These are phyloP conservation scores for Tetrapisispora iriomotensis DNA, from an alignment of 805 yeast species.

Conservation along the genomic window DNA sequence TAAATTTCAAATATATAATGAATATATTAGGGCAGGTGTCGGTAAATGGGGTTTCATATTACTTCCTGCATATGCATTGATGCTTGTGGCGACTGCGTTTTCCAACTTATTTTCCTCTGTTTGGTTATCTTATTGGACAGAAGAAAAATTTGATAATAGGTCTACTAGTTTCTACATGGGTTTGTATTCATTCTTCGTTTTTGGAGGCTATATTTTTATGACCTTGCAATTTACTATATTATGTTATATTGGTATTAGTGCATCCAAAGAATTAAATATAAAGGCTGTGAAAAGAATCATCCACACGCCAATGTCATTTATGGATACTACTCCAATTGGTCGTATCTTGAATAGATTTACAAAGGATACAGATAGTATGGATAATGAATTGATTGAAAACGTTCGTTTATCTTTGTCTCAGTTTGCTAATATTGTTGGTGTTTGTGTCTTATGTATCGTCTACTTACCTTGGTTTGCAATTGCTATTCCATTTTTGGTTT, in stretches of 20 bases:
- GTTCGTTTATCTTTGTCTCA: conserved; percentile 50
- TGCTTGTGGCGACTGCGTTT: conserved; percentile 24
- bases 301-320: conserved; percentile 72
- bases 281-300: conserved; percentile 50
- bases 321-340: conserved; percentile 84
- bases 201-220: conserved; percentile 38
- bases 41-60: conserved; percentile 31
- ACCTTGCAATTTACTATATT: conserved; percentile 24
- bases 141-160: conserved; percentile 38
- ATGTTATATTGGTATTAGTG: conserved; percentile 38
- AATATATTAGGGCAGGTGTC: conserved; percentile 46
- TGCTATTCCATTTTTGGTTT: conserved; percentile 48
- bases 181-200: conserved; percentile 52
- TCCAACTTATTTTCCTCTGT: conserved; percentile 28
- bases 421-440: conserved; percentile 48
- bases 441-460: conserved; percentile 55
- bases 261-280: conserved; percentile 50
- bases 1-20: conserved; percentile 37
- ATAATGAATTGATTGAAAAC: conserved; percentile 68
- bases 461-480: conserved; percentile 74
- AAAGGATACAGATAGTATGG: conserved; percentile 77
- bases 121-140: conserved; percentile 84
- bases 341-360: conserved; percentile 79
- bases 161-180: conserved; percentile 64
- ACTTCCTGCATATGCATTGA: conserved; percentile 16